phyloP scores from a whole-genome alignment of 345 rosid species.

The Camelina laxa region DNA sequence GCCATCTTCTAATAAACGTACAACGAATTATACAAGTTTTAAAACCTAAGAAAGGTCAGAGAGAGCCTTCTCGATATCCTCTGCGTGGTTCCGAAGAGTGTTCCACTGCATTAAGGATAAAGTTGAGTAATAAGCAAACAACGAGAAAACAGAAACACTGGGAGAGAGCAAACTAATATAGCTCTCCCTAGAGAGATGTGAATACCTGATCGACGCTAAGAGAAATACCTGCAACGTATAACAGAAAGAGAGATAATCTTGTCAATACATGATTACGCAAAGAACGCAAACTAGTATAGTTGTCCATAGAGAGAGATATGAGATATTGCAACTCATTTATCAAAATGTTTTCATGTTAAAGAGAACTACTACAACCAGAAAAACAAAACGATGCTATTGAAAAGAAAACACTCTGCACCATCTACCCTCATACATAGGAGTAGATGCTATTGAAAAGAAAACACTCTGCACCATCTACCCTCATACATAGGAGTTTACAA shows the following conservation, averaged over 20 bases:
- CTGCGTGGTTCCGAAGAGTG: constrained; percentile 57
- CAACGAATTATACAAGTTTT: constrained; percentile 17
- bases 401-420: neutral
- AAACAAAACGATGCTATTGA: neutral
- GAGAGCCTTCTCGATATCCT: constrained; percentile 70
- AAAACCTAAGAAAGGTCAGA: constrained; percentile 46
- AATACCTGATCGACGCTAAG: constrained; percentile 82
- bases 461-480: neutral
- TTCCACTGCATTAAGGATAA: constrained; percentile 62
- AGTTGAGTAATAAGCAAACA: neutral
- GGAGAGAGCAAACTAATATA: no score
- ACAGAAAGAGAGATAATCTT: neutral
- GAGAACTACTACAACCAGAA: neutral
- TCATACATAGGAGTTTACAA: neutral
- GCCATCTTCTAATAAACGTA: constrained; percentile 19
- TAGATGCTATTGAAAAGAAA: neutral
- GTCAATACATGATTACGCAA: neutral
- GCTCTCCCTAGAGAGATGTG: neutral
- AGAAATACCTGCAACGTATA: constrained; percentile 66
- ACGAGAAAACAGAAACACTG: neutral
- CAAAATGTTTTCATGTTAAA: neutral
- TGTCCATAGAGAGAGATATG: neutral
- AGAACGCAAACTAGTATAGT: constrained; percentile 4
- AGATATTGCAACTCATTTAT: neutral
- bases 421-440: neutral